Evolutionary conservation across 1,139 yeast genomes (phyloP).

Genomic region (Taiozyma onychis): DNA sequence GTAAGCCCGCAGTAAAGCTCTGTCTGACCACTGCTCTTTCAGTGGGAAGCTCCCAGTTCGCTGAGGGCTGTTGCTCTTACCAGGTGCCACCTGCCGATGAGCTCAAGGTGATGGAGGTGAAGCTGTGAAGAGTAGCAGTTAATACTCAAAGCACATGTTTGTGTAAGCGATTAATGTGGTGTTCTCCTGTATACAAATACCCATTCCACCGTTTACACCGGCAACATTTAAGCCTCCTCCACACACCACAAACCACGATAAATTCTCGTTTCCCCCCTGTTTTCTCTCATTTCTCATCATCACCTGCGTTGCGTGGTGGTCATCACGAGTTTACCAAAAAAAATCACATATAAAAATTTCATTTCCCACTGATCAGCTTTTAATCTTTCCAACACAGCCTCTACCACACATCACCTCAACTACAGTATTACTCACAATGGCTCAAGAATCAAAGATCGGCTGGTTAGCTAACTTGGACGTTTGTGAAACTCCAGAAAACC

Average conservation of each 20-base stretch:
- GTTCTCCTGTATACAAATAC: too few relatives aligned
- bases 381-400: neutral
- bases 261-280: neutral
- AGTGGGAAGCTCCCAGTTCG: neutral
- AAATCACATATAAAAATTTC: neutral
- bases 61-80: neutral
- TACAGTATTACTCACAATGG: constrained; percentile 8
- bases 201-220: too few relatives aligned
- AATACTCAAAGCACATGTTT: too few relatives aligned
- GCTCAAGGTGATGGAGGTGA: neutral
- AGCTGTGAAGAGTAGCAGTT: neutral
- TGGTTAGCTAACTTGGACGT: constrained; percentile 88
- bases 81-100: neutral
- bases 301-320: constrained; percentile 6
- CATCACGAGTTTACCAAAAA: constrained; percentile 1
- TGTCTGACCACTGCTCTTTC: too few relatives aligned
- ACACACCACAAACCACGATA: neutral
- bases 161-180: too few relatives aligned
- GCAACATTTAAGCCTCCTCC: too few relatives aligned
- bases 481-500: constrained; percentile 72
- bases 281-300: neutral
- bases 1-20: too few relatives aligned
- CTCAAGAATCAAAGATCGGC: constrained; percentile 21
- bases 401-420: neutral
- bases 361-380: neutral